Evolutionary conservation across 768 basidiomycete species (phyloP).

Genomic region (Tylopilus cervinicoccineus): DNA sequence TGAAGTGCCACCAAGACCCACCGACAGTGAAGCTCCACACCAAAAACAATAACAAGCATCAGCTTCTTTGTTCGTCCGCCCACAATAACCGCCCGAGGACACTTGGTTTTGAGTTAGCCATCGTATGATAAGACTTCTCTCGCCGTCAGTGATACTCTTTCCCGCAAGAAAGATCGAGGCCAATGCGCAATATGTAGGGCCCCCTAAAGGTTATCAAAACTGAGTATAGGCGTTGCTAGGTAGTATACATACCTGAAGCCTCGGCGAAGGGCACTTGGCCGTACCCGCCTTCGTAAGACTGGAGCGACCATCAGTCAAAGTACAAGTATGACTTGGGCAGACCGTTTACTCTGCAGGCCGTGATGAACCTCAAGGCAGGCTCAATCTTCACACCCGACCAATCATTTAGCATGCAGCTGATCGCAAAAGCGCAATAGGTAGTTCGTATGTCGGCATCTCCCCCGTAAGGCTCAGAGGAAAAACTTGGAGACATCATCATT

Average conservation of each 20-base stretch:
- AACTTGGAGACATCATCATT: conserved; percentile 40
- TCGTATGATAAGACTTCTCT: conserved; percentile 54
- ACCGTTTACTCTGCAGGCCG: conserved; percentile 62
- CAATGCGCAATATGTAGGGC: conserved; percentile 89
- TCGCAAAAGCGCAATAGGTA: conserved; percentile 82
- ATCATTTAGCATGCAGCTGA: conserved; percentile 74
- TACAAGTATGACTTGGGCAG: background rate
- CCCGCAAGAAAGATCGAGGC: conserved; percentile 62
- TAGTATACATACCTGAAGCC: conserved; percentile 71
- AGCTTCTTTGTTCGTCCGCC: conserved; percentile 80
- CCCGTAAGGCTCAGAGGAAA: conserved; percentile 63
- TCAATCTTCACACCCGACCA: conserved; percentile 71
- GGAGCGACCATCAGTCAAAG: conserved; percentile 3
- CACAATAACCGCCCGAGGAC: conserved; percentile 74
- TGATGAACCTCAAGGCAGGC: conserved; percentile 59
- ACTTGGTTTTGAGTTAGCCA: conserved; percentile 77
- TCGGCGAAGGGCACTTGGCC: conserved; percentile 80
- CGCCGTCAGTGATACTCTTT: conserved; percentile 28
- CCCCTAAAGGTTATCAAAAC: conserved; percentile 48
- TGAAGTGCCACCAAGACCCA: conserved; percentile 31
- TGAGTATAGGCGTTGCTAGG: background rate
- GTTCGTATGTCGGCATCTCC: conserved; percentile 79
- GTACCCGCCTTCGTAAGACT: conserved; percentile 95
- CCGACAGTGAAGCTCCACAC: conserved; percentile 79
- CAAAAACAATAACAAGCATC: conserved; percentile 98